Evolutionary conservation across 1,139 yeast genomes (phyloP).

Genomic region (Pichia kudriavzevii): DNA sequence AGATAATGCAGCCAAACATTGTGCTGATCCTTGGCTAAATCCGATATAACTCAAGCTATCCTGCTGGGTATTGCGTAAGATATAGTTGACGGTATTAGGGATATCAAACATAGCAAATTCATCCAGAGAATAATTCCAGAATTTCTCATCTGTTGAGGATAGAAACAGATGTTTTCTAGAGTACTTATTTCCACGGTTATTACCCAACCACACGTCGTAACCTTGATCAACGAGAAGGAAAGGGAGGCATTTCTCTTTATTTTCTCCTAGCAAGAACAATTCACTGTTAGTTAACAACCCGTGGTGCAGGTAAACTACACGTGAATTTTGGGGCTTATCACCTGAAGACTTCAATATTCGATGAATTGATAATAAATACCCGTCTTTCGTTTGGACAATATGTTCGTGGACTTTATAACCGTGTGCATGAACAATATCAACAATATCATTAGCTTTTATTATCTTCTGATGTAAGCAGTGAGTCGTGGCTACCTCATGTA

Average conservation of each 20-base stretch:
- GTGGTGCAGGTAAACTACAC: conserved; percentile 38
- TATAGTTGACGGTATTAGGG: conserved; percentile 63
- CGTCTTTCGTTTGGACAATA: conserved; percentile 46
- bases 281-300: conserved; percentile 42
- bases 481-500: neutral
- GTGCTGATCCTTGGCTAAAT: conserved; percentile 43
- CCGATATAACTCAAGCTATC: conserved; percentile 33
- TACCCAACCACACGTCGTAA: conserved; percentile 86
- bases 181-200: conserved; percentile 83
- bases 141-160: conserved; percentile 40
- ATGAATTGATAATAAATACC: conserved; percentile 37
- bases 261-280: conserved; percentile 35
- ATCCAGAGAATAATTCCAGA: conserved; percentile 81
- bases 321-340: conserved; percentile 8
- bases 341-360: conserved; percentile 22
- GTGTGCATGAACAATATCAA: conserved; percentile 53
- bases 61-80: conserved; percentile 39
- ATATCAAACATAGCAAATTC: conserved; percentile 80
- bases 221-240: conserved; percentile 69
- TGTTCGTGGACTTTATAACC: conserved; percentile 70
- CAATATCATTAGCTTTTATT: conserved; percentile 43
- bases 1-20: conserved; percentile 37
- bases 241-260: conserved; percentile 44
- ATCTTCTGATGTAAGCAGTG: conserved; percentile 11
- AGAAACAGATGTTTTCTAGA: conserved; percentile 35